These are phyloP conservation scores for Zangia roseola DNA, from an alignment of 768 basidiomycete species.

Conservation along the genomic window DNA sequence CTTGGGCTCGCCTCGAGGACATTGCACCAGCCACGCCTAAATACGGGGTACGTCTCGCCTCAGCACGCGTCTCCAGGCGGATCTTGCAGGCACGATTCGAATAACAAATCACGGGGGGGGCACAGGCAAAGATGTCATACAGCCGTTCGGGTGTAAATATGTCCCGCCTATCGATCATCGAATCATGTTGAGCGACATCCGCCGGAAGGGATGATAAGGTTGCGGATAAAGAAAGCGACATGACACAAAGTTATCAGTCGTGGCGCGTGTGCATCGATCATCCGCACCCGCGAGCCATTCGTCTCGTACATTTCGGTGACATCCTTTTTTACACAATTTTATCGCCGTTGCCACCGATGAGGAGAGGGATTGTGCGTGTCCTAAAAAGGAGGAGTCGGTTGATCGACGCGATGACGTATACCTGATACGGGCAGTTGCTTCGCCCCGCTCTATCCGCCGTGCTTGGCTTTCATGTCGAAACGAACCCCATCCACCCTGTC, in stretches of 20 bases:
- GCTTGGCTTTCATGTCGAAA: constrained; percentile 22
- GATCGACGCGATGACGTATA: constrained; percentile 31
- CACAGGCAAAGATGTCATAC: background rate
- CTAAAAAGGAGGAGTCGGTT: constrained; percentile 19
- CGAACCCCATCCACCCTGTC: constrained; percentile 11
- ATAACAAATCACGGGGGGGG: background rate
- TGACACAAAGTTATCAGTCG: constrained; percentile 8
- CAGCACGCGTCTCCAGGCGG: constrained; percentile 2
- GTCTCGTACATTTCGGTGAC: constrained; percentile 1
- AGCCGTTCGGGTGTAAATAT: constrained; percentile 1
- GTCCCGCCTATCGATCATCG: background rate
- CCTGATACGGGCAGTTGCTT: constrained; percentile 10
- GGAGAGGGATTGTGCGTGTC: constrained; percentile 1
- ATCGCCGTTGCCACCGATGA: constrained; percentile 1
- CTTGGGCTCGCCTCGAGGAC: constrained; percentile 10
- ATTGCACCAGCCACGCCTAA: constrained; percentile 3
- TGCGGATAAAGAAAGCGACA: background rate
- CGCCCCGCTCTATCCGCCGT: constrained; percentile 14
- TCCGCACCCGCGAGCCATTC: background rate
- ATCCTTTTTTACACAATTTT: background rate
- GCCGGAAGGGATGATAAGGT: constrained; percentile 14
- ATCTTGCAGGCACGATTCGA: constrained; percentile 15
- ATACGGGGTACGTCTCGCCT: constrained; percentile 1
- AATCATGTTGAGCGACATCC: constrained; percentile 6
- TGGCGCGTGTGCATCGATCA: constrained; percentile 17